A percentile compares a stretch with the other conserved stretches of the same genome.
Conservation (phyloP, 345 rosid species). For the Lepidium africanum region DNA sequence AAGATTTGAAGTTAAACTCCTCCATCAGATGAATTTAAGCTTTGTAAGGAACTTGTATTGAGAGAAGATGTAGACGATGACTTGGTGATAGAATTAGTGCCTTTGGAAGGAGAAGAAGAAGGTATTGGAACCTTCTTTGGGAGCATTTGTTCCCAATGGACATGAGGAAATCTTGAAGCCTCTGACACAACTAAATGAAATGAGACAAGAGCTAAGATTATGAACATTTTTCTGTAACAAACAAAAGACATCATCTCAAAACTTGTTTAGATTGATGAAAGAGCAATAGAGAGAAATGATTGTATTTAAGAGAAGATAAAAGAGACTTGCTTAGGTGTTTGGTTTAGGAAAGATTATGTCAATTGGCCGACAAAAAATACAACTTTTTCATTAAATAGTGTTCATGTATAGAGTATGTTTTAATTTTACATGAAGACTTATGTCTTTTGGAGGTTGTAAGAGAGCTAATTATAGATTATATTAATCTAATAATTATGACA, state of each 20-base stretch:
- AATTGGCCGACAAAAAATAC: conserved; percentile 66
- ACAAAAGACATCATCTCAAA: conserved; percentile 28
- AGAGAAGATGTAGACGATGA: conserved; percentile 33
- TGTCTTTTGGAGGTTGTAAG: conserved; percentile 26
- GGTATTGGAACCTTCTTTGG: conserved; percentile 79
- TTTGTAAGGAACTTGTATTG: conserved; percentile 20
- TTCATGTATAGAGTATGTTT: conserved; percentile 4
- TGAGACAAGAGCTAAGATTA: conserved; percentile 36
- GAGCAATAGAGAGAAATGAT: conserved; percentile 11
- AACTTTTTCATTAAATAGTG: conserved; percentile 30
- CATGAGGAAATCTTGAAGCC: conserved; percentile 59
- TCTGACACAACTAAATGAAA: conserved; percentile 37
- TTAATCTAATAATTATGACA: conserved; percentile 42
- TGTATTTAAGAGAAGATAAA: conserved; percentile 40
- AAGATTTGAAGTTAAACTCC: conserved; percentile 37
- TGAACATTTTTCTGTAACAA: conserved; percentile 37
- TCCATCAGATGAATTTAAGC: conserved; percentile 39
- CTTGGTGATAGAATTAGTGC: conserved; percentile 57
- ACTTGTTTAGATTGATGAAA: background rate
- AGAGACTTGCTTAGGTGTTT: conserved; percentile 61
- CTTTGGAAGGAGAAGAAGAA: conserved; percentile 80
- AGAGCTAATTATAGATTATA: conserved; percentile 18
- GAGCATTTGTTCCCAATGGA: conserved; percentile 69
- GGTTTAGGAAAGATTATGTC: conserved; percentile 52
- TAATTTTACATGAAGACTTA: conserved; percentile 9